Percentiles rank a stretch among this genome's conserved stretches.
These are phyloP conservation scores for Epichloe coenophiala DNA, from an alignment of 2,329 filamentous ascomycete genomes.

Conservation along the genomic window DNA sequence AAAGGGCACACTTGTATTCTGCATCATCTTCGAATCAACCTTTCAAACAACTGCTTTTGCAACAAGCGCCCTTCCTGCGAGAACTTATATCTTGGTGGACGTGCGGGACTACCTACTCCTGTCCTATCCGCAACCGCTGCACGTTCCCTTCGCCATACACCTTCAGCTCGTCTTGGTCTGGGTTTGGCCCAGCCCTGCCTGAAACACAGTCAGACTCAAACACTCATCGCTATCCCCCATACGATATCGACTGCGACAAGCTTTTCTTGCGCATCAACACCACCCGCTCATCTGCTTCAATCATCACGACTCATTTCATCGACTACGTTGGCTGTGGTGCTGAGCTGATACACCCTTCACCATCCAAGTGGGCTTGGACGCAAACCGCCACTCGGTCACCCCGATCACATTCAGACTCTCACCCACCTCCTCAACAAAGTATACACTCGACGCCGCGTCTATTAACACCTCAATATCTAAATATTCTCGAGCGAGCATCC, in stretches of 20 bases:
- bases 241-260: slow-evolving; percentile 1
- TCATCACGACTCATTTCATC: slow-evolving; percentile 2
- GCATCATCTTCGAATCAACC: slow-evolving; percentile 1
- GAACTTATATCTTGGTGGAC: neutral
- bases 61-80: neutral
- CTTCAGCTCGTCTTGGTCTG: slow-evolving; percentile 2
- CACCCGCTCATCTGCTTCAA: slow-evolving; percentile 3
- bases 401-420: neutral
- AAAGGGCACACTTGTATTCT: neutral
- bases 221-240: slow-evolving; percentile 6
- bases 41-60: neutral
- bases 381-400: slow-evolving; percentile 7
- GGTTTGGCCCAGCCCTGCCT: slow-evolving; percentile 11
- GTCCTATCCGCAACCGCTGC: neutral
- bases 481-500: neutral
- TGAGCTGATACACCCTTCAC: neutral
- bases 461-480: neutral
- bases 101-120: neutral
- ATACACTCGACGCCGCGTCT: neutral
- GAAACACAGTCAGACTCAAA: slow-evolving; percentile 11
- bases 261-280: slow-evolving; percentile 5
- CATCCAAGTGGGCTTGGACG: slow-evolving; percentile 1
- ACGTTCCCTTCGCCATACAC: slow-evolving; percentile 2
- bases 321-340: neutral
- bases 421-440: neutral